phyloP scores from a whole-genome alignment of 2,329 filamentous ascomycete species.

The Madurella mycetomatis region DNA sequence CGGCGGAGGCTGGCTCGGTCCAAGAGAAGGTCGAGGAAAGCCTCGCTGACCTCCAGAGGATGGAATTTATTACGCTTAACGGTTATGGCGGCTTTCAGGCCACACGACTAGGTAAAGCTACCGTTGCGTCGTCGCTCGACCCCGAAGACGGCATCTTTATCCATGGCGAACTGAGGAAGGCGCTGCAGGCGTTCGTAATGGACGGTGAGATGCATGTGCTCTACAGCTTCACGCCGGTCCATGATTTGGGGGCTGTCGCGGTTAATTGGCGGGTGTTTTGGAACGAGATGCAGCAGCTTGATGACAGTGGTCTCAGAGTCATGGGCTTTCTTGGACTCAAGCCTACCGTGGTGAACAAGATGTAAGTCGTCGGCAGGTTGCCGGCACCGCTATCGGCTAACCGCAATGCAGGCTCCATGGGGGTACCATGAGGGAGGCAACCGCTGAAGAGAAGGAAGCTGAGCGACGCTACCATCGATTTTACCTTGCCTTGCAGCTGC shows the following conservation, averaged over 20 bases:
- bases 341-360: slow-evolving; percentile 60
- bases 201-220: slow-evolving; percentile 76
- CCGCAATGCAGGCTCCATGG: slow-evolving; percentile 56
- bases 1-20: slow-evolving; percentile 47
- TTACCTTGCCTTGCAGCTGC: slow-evolving; percentile 71
- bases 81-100: slow-evolving; percentile 50
- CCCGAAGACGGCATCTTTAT: slow-evolving; percentile 73
- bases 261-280: slow-evolving; percentile 72
- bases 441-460: slow-evolving; percentile 53
- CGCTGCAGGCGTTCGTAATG: slow-evolving; percentile 70
- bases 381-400: slow-evolving; percentile 20
- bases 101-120: slow-evolving; percentile 63
- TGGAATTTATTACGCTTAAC: slow-evolving; percentile 52
- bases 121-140: slow-evolving; percentile 67
- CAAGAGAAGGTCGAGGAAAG: slow-evolving; percentile 53
- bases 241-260: slow-evolving; percentile 44
- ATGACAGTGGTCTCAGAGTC: slow-evolving; percentile 67
- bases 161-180: slow-evolving; percentile 61
- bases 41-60: slow-evolving; percentile 51
- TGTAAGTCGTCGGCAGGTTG: slow-evolving; percentile 41
- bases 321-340: slow-evolving; percentile 65
- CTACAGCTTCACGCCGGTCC: slow-evolving; percentile 72
- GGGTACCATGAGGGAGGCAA: slow-evolving; percentile 59
- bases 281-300: slow-evolving; percentile 63
- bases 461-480: slow-evolving; percentile 66